phyloP scores from a whole-genome alignment of 306 rosid species.

The Ceratonia siliqua region DNA sequence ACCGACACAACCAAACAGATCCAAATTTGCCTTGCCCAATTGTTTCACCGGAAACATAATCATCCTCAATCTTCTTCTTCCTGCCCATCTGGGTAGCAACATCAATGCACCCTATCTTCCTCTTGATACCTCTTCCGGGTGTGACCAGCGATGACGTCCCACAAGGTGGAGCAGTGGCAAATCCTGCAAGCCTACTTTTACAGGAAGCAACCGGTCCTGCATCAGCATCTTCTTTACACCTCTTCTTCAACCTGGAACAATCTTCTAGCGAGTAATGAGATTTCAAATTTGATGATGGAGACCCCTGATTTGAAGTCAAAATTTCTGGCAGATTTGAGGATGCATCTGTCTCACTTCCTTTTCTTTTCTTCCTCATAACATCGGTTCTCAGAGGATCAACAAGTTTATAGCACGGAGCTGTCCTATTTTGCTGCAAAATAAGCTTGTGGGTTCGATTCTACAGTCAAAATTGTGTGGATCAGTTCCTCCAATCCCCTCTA shows the following conservation, averaged over 20 bases:
- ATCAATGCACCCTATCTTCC: conserved; percentile 98
- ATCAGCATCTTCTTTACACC: conserved; percentile 75
- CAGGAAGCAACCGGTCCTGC: conserved; percentile 52
- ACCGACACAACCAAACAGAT: conserved; percentile 77
- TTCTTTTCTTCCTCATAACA: conserved; percentile 95
- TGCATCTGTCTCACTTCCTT: conserved; percentile 77
- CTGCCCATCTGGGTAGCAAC: conserved; percentile 95
- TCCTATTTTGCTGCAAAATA: conserved; percentile 6
- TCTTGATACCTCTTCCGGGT: conserved; percentile 84
- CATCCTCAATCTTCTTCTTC: conserved; percentile 88
- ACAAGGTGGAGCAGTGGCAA: conserved; percentile 95
- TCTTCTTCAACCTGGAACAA: conserved; percentile 81
- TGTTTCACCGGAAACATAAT: conserved; percentile 66
- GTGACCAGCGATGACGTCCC: conserved; percentile 77
- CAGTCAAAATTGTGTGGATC: conserved; percentile 21
- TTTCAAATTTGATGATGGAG: conserved; percentile 60
- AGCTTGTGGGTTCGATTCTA: conserved; percentile 33
- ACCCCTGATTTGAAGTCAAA: conserved; percentile 47
- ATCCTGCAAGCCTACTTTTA: conserved; percentile 83
- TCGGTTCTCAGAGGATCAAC: conserved; percentile 29
- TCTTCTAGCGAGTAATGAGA: conserved; percentile 85
- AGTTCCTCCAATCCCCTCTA: conserved; percentile 11
- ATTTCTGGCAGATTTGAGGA: conserved; percentile 41
- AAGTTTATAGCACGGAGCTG: conserved; percentile 24
- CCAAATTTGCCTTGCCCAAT: conserved; percentile 97